phyloP scores from a whole-genome alignment of 2,329 filamentous ascomycete species.

The Chalaropsis thielavioides region DNA sequence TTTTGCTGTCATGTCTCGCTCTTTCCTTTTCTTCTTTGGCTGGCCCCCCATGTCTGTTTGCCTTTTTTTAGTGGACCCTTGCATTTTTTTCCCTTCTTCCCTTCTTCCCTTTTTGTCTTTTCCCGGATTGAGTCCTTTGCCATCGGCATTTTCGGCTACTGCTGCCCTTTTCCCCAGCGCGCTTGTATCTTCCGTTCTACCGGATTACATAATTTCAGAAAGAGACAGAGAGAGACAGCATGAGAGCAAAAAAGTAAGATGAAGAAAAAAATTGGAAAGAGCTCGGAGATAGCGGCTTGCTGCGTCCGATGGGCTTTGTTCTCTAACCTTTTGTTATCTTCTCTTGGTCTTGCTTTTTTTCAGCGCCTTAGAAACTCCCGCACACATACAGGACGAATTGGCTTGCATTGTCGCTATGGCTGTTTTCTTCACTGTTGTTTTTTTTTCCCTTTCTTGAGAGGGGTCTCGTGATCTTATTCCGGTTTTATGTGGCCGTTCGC shows the following conservation, averaged over 20 bases:
- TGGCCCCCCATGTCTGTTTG: neutral
- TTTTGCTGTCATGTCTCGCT: too few relatives aligned
- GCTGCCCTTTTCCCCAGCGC: slow-evolving; percentile 11
- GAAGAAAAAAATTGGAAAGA: neutral
- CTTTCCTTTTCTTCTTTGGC: too few relatives aligned
- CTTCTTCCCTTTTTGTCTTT: neutral
- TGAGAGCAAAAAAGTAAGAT: neutral
- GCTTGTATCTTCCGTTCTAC: slow-evolving; percentile 16
- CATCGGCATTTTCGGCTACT: slow-evolving; percentile 18
- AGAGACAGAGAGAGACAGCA: neutral
- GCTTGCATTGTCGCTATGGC: neutral
- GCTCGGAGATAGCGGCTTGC: neutral
- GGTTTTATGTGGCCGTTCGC: neutral
- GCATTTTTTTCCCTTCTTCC: neutral
- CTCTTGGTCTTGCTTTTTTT: neutral
- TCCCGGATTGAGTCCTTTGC: slow-evolving; percentile 12
- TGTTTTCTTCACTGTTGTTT: neutral
- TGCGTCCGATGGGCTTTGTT: neutral
- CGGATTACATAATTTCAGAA: slow-evolving; percentile 14
- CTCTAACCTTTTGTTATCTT: neutral
- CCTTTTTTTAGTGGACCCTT: neutral
- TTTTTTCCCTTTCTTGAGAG: neutral
- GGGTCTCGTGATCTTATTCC: neutral
- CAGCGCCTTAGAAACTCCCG: neutral
- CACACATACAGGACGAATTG: neutral